Conservation (phyloP, 176 grass and related monocot genomes). For the Secale cereale region DNA sequence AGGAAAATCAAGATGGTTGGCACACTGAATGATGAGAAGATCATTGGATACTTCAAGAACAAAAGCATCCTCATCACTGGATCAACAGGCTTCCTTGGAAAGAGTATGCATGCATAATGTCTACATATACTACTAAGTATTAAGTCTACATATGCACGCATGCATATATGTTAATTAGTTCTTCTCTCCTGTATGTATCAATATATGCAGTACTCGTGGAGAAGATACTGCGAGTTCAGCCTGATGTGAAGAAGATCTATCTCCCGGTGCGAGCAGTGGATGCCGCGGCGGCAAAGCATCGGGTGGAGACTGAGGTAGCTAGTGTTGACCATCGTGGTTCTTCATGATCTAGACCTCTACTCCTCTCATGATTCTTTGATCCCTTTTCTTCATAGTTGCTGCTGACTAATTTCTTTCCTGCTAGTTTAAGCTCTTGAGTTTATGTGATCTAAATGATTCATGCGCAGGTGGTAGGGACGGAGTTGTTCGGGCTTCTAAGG, state of each 20-base stretch:
- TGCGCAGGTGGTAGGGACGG: constrained; percentile 59
- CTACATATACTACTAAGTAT: too few species aligned
- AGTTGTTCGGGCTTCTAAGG: constrained; percentile 39
- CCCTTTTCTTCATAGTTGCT: neutral
- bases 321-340: neutral
- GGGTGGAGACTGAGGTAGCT: constrained; percentile 73
- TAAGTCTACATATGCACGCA: too few species aligned
- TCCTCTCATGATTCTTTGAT: neutral
- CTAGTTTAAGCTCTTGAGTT: too few species aligned
- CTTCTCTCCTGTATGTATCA: neutral
- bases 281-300: constrained; percentile 27
- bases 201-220: constrained; percentile 65
- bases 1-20: neutral
- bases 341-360: neutral
- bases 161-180: neutral
- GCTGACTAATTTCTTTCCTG: neutral
- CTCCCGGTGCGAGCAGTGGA: constrained; percentile 65
- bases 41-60: constrained; percentile 61
- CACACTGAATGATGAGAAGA: constrained; percentile 51
- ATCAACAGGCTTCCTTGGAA: constrained; percentile 80
- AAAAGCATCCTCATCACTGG: constrained; percentile 78
- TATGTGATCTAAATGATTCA: too few species aligned
- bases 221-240: constrained; percentile 78
- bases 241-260: constrained; percentile 71
- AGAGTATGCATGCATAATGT: constrained; percentile 41